Conservation (phyloP, 2,329 filamentous ascomycete species). For the Coccinonectria pachysandricola region DNA sequence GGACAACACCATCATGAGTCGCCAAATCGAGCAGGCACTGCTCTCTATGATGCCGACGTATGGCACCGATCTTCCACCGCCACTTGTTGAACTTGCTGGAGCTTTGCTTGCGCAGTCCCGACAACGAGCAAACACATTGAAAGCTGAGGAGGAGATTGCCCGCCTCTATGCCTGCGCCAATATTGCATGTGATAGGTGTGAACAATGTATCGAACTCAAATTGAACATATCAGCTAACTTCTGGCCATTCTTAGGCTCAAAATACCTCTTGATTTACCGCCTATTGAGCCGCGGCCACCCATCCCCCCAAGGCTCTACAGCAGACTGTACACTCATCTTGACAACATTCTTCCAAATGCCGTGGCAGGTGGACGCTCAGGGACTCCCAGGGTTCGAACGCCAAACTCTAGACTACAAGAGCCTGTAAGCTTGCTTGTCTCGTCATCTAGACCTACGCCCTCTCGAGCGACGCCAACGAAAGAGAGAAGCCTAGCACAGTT, state of each 20-base stretch:
- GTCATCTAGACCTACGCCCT: constrained; percentile 24
- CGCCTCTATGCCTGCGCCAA: constrained; percentile 76
- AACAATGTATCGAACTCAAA: too few species aligned
- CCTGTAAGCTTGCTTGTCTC: constrained; percentile 16
- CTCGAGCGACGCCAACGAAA: constrained; percentile 37
- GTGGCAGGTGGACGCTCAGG: constrained; percentile 21
- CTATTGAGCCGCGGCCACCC: constrained; percentile 64
- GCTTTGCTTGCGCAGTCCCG: constrained; percentile 74
- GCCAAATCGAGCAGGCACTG: constrained; percentile 62
- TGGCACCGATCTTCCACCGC: constrained; percentile 53
- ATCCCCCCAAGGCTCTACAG: constrained; percentile 74
- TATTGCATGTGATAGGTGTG: constrained; percentile 76
- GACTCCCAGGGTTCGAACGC: constrained; percentile 22
- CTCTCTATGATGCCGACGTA: constrained; percentile 65
- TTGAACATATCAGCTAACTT: too few species aligned
- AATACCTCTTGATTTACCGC: constrained; percentile 63
- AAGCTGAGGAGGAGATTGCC: constrained; percentile 80
- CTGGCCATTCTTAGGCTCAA: constrained; percentile 62
- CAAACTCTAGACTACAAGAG: constrained; percentile 22
- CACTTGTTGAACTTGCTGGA: constrained; percentile 60
- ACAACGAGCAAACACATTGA: constrained; percentile 64
- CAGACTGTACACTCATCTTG: constrained; percentile 71
- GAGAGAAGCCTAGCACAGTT: constrained; percentile 33
- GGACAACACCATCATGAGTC: constrained; percentile 49
- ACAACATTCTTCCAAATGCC: constrained; percentile 52